Evolutionary conservation across 106 monocot species (phyloP).

Genomic region (Amphibolis antarctica): DNA sequence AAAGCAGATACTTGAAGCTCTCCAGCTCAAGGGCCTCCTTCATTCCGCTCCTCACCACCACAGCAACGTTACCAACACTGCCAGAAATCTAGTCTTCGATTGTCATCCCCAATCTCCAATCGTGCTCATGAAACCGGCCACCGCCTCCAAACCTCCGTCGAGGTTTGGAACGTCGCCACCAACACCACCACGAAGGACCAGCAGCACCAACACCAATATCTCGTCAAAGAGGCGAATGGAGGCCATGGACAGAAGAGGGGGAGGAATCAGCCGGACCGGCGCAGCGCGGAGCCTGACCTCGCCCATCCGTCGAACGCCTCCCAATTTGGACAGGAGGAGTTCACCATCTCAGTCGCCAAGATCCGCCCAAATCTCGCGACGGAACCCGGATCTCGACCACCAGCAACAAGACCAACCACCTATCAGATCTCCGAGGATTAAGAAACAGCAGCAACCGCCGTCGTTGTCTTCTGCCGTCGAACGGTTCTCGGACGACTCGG

Average conservation of each 20-base stretch:
- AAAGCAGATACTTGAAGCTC: background rate
- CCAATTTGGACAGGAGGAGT: slow-evolving; percentile 8
- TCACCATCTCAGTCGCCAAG: slow-evolving; percentile 25
- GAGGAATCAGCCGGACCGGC: background rate
- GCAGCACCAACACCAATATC: background rate
- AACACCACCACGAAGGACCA: background rate
- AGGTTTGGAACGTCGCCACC: background rate
- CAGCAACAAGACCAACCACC: slow-evolving; percentile 8
- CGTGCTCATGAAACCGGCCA: slow-evolving; percentile 41
- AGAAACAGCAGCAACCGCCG: slow-evolving; percentile 6
- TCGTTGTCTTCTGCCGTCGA: background rate
- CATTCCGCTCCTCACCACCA: background rate
- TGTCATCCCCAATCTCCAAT: slow-evolving; percentile 28
- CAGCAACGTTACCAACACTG: background rate
- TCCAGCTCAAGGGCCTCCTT: slow-evolving; percentile 19
- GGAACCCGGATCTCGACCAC: background rate
- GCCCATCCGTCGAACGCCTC: slow-evolving; percentile 15
- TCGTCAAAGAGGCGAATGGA: background rate
- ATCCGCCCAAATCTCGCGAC: slow-evolving; percentile 7
- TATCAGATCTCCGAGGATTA: slow-evolving; percentile 21
- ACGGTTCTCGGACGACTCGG: slow-evolving; percentile 30
- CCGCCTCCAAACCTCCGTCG: slow-evolving; percentile 3
- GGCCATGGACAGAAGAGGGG: background rate
- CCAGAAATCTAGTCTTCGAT: slow-evolving; percentile 21
- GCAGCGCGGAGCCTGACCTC: slow-evolving; percentile 9